Evolutionary conservation across 2,329 filamentous ascomycete species (phyloP).

Genomic region (Talaromyces sp.): DNA sequence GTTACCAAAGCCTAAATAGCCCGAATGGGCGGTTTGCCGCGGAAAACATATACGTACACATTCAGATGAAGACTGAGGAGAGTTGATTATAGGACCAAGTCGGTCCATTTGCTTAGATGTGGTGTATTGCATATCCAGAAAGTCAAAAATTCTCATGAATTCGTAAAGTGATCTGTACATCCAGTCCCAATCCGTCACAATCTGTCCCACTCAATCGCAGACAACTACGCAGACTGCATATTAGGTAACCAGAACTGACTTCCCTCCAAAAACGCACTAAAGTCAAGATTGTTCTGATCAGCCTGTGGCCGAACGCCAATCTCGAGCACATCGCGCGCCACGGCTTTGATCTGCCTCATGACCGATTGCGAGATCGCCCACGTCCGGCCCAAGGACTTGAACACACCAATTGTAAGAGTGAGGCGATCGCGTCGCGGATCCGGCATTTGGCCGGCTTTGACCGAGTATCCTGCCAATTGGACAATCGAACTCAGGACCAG

Average conservation of each 20-base stretch:
- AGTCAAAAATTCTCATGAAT: not conserved
- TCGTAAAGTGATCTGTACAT: conserved; percentile 2
- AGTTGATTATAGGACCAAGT: not conserved
- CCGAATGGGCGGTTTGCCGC: not conserved
- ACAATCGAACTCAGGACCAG: conserved; percentile 76
- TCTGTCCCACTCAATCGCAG: not conserved
- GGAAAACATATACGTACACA: not conserved
- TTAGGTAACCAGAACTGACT: conserved; percentile 35
- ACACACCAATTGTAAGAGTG: conserved; percentile 71
- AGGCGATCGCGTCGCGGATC: conserved; percentile 64
- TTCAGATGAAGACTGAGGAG: not conserved
- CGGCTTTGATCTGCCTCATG: conserved; percentile 68
- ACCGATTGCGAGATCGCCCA: conserved; percentile 72
- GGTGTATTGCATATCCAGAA: not conserved
- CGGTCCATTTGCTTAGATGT: not conserved
- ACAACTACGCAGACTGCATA: not conserved
- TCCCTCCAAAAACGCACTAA: conserved; percentile 33
- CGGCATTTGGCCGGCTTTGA: conserved; percentile 55
- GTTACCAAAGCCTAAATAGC: not conserved
- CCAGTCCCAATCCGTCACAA: not conserved
- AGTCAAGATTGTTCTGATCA: conserved; percentile 31
- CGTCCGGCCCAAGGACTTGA: conserved; percentile 64
- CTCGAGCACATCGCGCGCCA: conserved; percentile 69
- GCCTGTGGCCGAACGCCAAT: conserved; percentile 36
- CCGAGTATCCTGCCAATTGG: conserved; percentile 74